Evolutionary conservation across 768 basidiomycete genomes (phyloP).

Genomic region (Boletus fagicola): DNA sequence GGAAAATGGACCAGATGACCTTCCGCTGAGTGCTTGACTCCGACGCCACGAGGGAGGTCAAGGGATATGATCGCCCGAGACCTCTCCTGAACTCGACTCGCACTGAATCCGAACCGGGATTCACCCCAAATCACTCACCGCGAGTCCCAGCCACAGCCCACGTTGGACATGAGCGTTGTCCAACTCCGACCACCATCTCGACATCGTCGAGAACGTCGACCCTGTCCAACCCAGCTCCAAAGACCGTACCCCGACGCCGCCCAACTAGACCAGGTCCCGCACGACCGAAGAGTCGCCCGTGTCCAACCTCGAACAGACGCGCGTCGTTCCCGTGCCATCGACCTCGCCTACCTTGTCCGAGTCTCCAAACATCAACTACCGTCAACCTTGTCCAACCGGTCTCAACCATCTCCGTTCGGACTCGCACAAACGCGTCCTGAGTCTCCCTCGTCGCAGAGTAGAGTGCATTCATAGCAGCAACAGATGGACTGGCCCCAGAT

Average conservation of each 20-base stretch:
- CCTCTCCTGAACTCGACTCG: neutral
- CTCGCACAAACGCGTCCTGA: neutral
- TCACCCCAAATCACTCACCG: neutral
- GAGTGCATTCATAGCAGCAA: neutral
- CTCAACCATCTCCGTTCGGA: neutral
- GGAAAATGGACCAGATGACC: conserved; percentile 5
- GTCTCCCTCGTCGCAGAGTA: neutral
- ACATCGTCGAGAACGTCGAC: neutral
- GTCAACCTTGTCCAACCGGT: neutral
- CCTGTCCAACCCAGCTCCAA: neutral
- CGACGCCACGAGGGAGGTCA: neutral
- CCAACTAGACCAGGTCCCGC: neutral
- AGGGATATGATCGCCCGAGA: neutral
- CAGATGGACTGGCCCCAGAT: neutral
- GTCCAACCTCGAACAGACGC: neutral
- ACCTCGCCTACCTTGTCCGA: neutral
- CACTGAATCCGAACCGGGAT: neutral
- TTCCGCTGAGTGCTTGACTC: neutral
- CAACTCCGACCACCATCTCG: neutral
- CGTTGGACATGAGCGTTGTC: neutral
- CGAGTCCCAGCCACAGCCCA: neutral
- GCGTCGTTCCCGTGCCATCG: neutral
- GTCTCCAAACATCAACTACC: neutral
- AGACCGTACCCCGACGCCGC: neutral
- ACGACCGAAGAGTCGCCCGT: too few species aligned